Evolutionary conservation across 2,329 filamentous ascomycete genomes (phyloP).

Genomic region (Claviceps cyperi): DNA sequence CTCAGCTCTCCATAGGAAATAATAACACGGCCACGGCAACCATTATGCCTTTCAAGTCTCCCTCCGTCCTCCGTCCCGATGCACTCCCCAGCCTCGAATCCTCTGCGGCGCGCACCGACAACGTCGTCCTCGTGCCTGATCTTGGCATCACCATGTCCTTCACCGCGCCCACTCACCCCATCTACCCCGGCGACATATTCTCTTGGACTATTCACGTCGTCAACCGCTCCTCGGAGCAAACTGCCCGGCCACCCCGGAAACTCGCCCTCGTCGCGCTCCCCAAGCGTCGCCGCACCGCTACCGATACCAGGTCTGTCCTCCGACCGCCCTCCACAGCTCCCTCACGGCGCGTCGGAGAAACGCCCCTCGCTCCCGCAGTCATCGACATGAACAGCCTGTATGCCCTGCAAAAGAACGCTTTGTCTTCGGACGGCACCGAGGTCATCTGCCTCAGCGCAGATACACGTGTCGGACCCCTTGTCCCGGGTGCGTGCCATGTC

Average conservation of each 20-base stretch:
- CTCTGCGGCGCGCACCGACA: slow-evolving; percentile 31
- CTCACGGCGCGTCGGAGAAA: slow-evolving; percentile 20
- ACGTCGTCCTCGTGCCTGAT: slow-evolving; percentile 33
- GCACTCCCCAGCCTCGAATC: slow-evolving; percentile 25
- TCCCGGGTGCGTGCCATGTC: slow-evolving; percentile 58
- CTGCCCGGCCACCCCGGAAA: slow-evolving; percentile 40
- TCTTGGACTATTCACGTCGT: slow-evolving; percentile 62
- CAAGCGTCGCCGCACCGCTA: slow-evolving; percentile 40
- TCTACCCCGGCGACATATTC: slow-evolving; percentile 53
- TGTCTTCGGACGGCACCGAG: slow-evolving; percentile 45
- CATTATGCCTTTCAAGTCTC: slow-evolving; percentile 40
- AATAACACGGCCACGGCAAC: slow-evolving; percentile 19
- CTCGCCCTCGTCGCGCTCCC: slow-evolving; percentile 56
- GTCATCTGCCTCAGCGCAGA: slow-evolving; percentile 65
- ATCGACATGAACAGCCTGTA: slow-evolving; percentile 59
- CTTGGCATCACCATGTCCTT: slow-evolving; percentile 67
- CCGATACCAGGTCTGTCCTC: slow-evolving; percentile 36
- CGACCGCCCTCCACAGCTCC: slow-evolving; percentile 33
- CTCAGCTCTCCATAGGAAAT: slow-evolving; percentile 46
- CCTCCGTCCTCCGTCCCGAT: slow-evolving; percentile 43
- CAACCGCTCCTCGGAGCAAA: slow-evolving; percentile 44
- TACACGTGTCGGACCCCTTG: slow-evolving; percentile 56
- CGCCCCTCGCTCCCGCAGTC: slow-evolving; percentile 47
- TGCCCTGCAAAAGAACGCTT: slow-evolving; percentile 52
- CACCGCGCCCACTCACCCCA: slow-evolving; percentile 39